Conservation (phyloP, 1,284 basidiomycete species). For the Malassezia equina region DNA sequence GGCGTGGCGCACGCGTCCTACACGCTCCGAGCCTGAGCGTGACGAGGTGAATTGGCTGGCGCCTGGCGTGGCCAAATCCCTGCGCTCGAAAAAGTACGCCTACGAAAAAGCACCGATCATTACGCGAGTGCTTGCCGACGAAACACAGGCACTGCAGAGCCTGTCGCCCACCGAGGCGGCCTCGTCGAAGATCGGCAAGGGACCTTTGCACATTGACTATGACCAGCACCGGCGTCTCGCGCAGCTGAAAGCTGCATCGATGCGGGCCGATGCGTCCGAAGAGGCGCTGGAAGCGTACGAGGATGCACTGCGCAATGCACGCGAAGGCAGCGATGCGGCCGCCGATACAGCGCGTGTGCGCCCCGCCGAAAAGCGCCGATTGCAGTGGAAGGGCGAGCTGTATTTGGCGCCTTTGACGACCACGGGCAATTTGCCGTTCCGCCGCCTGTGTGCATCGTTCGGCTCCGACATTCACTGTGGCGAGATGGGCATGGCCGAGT, state of each 20-base stretch:
- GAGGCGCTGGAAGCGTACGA: slow-evolving; percentile 32
- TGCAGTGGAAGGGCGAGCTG: slow-evolving; percentile 72
- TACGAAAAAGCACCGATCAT: slow-evolving; percentile 30
- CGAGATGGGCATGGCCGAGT: slow-evolving; percentile 58
- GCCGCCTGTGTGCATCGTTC: slow-evolving; percentile 70
- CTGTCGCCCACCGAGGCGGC: slow-evolving; percentile 15
- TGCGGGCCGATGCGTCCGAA: slow-evolving; percentile 21
- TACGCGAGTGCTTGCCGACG: slow-evolving; percentile 23
- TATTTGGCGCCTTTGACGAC: slow-evolving; percentile 93
- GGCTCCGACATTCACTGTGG: slow-evolving; percentile 92
- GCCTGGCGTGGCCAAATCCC: slow-evolving; percentile 20
- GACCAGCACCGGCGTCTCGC: slow-evolving; percentile 7
- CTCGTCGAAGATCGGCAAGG: slow-evolving; percentile 15
- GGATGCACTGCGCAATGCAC: slow-evolving; percentile 24
- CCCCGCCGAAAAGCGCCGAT: slow-evolving; percentile 70
- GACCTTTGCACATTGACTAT: slow-evolving; percentile 20
- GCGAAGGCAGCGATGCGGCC: slow-evolving; percentile 4
- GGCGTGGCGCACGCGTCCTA: slow-evolving; percentile 15
- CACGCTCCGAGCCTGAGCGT: slow-evolving; percentile 46
- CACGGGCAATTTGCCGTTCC: slow-evolving; percentile 89
- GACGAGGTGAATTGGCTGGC: slow-evolving; percentile 68
- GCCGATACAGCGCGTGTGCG: slow-evolving; percentile 55
- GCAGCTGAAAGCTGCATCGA: slow-evolving; percentile 41
- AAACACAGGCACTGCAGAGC: slow-evolving; percentile 19
- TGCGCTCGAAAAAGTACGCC: slow-evolving; percentile 27